Base-by-base conservation (phyloP, 169 alveolate species). In the Eimeria tenella region DNA sequence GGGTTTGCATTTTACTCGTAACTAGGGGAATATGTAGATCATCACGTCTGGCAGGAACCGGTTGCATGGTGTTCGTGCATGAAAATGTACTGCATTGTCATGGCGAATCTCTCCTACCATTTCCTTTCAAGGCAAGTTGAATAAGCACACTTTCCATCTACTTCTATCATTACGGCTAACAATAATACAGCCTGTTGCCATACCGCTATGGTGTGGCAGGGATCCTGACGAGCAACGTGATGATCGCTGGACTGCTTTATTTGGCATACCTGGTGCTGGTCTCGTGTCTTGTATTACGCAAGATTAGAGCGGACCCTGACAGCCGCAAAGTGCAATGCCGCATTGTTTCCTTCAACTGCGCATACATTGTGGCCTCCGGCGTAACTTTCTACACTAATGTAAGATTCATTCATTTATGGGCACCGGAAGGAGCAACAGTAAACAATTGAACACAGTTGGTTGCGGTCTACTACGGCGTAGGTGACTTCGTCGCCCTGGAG, bases 401-500 rank as follows among this genome's bases (percentile, higher is more conserved):
- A 55, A 82, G 90, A 42, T 17, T 23, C n/a, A 1, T 2, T 5
- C 13, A 31, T 74, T 56, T 13, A 23, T 31, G 42, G 42, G 42
- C 42, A 0, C 60, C 25, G 23, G 17, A 10, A 23, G 19, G 52
- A 82, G 13, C 4, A 17, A 17, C 42, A 25, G 50, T 23, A 25
- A 60, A 82, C 11, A 53, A 55, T 68, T 60, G 42, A 21, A 7
- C 53, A 21, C 75, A 82, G 90, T 23, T 83, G 75, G 4, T 83
- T 83, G 90, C 90, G 25, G 90, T 83, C 42, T 83, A 83, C 90
- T 15, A 75, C 60, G 75, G 75, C 42, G 19, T 83, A 25, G 90
- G 90, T 10, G 90, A 83, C 60, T 83, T 83, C 50, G 90, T 83
- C 65, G 90, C 90, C 60, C 90, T 83, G 42, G 90, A 83, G 90